Evolutionary conservation across 2,329 filamentous ascomycete genomes (phyloP), one percentile per base, ranked within the genome.

Genomic region (Falciphora oryzae): DNA sequence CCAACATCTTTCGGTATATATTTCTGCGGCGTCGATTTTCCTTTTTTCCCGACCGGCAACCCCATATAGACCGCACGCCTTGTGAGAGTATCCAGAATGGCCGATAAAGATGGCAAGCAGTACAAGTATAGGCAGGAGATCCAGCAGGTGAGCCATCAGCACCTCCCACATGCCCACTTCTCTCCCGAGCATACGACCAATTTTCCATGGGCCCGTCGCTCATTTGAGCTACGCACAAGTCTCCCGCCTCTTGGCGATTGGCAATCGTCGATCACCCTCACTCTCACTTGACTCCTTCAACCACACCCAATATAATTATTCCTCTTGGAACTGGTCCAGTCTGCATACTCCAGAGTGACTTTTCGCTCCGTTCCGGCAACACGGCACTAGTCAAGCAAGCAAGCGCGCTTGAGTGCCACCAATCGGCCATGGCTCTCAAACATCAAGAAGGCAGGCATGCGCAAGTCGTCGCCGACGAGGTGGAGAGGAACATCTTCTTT

Each of bases 71-170:
- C 44, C 22, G 22, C 44, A 6, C 44, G 10, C 7, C 44, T 53
- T 53, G 44, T 53, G 44, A 53, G 44, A 53, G 44, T 53, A 53
- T n/a, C 22, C 18, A 53, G 44, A 10, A 93, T 92, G 90, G 83
- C 87, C 70, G 91, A 95, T 77, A 87, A 85, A 84, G 75, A 85
- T 85, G 72, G 88, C 85, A 77, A 85, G 73, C 77, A 82, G 67
- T 85, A 84, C 72, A 98, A 97, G 78, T 99, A 98, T 78, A 88
- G 93, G 76, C 93, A 96, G 80, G 95, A 99, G 83, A 99, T 99
- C 79, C 95, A 97, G 79, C 94, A 96, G 90, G 91, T 93, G 75
- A 65, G 69, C 58, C 25, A 22, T 8, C n/a, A 58, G 5, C 18
- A n/a, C 44, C 18, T 53, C 16, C 18, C 18, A n/a, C 44, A 53